These are phyloP conservation scores for Alternaria rosae DNA, from an alignment of 2,329 filamentous ascomycete species.

Conservation along the genomic window DNA sequence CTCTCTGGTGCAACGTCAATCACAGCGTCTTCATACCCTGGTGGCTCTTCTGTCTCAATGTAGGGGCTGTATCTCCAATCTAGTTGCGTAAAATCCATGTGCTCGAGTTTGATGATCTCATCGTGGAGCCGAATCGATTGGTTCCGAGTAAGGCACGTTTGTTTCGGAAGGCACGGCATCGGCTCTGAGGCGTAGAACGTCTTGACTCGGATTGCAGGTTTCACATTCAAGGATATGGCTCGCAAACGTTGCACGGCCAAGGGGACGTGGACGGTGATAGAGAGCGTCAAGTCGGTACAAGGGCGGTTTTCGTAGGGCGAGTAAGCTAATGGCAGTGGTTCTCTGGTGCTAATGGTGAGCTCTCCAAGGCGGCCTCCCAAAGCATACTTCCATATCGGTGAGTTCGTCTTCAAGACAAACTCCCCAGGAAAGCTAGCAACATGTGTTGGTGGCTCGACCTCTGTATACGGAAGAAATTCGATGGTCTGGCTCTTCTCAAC, in stretches of 20 bases:
- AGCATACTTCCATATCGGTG: slow-evolving; percentile 14
- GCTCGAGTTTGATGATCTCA: slow-evolving; percentile 6
- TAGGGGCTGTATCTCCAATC: slow-evolving; percentile 1
- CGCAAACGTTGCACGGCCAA: slow-evolving; percentile 9
- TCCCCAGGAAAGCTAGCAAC: slow-evolving; percentile 13
- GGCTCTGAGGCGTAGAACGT: slow-evolving; percentile 10
- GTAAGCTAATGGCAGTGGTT: slow-evolving; percentile 13
- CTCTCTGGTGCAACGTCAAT: background rate
- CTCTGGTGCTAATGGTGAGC: slow-evolving; percentile 7
- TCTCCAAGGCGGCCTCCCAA: slow-evolving; percentile 11
- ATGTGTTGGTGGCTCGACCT: slow-evolving; percentile 11
- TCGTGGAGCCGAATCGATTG: slow-evolving; percentile 12
- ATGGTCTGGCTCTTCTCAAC: background rate
- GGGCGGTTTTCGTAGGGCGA: slow-evolving; percentile 1
- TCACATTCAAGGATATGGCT: slow-evolving; percentile 11
- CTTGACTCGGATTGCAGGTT: slow-evolving; percentile 12
- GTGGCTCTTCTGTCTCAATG: slow-evolving; percentile 7
- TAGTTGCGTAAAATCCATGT: slow-evolving; percentile 5
- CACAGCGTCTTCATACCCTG: slow-evolving; percentile 12
- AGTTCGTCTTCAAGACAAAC: slow-evolving; percentile 8
- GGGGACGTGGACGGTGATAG: slow-evolving; percentile 1
- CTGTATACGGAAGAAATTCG: slow-evolving; percentile 8
- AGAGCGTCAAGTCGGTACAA: slow-evolving; percentile 10
- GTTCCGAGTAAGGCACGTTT: slow-evolving; percentile 4
- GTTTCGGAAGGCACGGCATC: slow-evolving; percentile 10